Evolutionary conservation across 2,329 filamentous ascomycete species (phyloP), one percentile per base, ranked within the genome.

Genomic region (Fusarium siculi): DNA sequence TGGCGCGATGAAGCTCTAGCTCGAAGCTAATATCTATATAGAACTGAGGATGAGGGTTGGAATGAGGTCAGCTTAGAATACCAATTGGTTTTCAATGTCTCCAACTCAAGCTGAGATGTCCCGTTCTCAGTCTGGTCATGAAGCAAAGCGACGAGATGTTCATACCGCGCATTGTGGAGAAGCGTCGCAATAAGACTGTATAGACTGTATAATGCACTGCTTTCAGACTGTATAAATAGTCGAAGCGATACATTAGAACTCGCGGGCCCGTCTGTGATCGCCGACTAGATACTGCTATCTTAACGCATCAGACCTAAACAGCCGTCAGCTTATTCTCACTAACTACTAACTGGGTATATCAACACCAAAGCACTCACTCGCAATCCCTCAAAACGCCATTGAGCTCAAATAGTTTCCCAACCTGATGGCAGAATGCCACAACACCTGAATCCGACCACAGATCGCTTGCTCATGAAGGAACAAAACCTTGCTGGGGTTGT

Each of bases 241-340:
- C 23, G 14, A n/a, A 30, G 19, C 7, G 23, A 39, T 18, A 5
- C 19, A 28, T 9, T n/a, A 7, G 34, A 5, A 28, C 18, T 47
- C 14, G 21, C 30, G 19, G 36, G 34, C 23, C 34, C 50, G 15
- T 28, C 19, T 54, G 19, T 18, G 11, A 32, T 46, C 30, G 9
- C 42, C 25, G 32, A 43, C 56, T 58, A 32, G 32, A 44, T 42
- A 39, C 37, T 52, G 59, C 59, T 52, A 44, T 50, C n/a, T 40
- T 16, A 37, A 66, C n/a, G 36, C 57, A 25, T 55, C 23, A 52
- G 32, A 46, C 46, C 57, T 72, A 47, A 56, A 30, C 44, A 73
- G 49, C 50, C 42, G 54, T 73, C 68, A 72, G 69, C 69, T 72
- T 52, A 73, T 23, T 23, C 69, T 65, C 34, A 32, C 47, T 43